Conservation (phyloP, 768 basidiomycete species). For the Cystoderma amianthinum region DNA sequence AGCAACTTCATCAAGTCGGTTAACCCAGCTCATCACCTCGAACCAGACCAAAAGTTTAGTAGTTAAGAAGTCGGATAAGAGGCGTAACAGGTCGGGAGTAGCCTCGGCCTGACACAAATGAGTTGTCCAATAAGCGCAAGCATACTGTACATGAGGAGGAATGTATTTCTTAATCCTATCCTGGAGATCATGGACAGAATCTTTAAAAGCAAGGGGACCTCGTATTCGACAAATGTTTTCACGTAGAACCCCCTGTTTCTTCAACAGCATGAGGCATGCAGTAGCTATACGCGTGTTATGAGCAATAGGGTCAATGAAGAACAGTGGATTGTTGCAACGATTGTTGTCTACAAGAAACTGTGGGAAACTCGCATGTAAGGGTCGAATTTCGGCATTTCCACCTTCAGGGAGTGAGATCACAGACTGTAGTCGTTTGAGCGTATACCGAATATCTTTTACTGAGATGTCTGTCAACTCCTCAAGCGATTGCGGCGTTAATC, state of each 20-base stretch:
- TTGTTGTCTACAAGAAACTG: neutral
- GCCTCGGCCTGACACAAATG: too few species aligned
- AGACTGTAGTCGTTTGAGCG: neutral
- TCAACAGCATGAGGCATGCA: neutral
- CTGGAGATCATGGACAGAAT: too few species aligned
- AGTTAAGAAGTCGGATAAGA: too few species aligned
- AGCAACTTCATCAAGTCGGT: neutral
- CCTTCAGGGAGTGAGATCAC: neutral
- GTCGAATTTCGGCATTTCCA: neutral
- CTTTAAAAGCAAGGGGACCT: too few species aligned
- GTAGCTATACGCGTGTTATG: neutral
- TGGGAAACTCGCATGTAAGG: neutral
- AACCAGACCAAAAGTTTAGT: neutral
- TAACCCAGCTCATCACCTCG: neutral
- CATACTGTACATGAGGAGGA: too few species aligned
- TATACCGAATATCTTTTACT: neutral
- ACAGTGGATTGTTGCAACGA: too few species aligned
- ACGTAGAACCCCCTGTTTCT: neutral
- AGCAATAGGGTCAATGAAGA: too few species aligned
- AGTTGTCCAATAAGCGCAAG: too few species aligned
- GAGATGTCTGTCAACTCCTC: neutral
- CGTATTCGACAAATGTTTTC: neutral
- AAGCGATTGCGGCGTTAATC: neutral
- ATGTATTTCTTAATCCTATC: too few species aligned
- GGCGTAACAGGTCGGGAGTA: too few species aligned